Percentiles rank a stretch among this genome's conserved stretches.
These are phyloP conservation scores for Stentor coeruleus DNA, from an alignment of 73 alveolate genomes.

Conservation along the genomic window DNA sequence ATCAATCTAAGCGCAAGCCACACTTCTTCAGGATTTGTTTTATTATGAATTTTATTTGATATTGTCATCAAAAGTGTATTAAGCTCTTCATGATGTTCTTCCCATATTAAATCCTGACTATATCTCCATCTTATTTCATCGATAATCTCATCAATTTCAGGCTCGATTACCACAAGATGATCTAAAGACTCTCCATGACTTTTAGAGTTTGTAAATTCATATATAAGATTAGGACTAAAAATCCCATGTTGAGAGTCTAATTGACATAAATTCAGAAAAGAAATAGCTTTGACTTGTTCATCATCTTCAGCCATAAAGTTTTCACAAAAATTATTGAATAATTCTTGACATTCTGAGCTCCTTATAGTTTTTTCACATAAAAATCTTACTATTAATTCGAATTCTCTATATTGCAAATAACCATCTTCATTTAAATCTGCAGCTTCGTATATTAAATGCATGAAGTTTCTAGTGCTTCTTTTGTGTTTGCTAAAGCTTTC, in stretches of 20 bases:
- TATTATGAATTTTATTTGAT: not conserved
- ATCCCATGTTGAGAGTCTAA: not conserved
- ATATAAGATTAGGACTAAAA: not conserved
- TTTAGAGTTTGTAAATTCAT: not conserved
- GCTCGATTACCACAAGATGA: not conserved
- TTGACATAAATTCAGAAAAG: not conserved
- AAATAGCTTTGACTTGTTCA: slow-evolving; percentile 27
- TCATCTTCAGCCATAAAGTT: not conserved
- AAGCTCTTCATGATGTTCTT: slow-evolving; percentile 19
- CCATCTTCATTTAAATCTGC: slow-evolving; percentile 20
- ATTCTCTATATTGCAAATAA: not conserved
- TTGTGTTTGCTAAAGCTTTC: not conserved
- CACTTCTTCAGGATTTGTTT: slow-evolving; percentile 2
- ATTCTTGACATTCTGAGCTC: not conserved
- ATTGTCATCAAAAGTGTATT: not conserved
- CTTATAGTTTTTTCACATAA: not conserved
- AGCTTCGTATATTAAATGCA: slow-evolving; percentile 9
- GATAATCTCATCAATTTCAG: not conserved
- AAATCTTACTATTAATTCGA: not conserved
- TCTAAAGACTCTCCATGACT: not conserved
- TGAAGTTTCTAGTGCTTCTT: not conserved
- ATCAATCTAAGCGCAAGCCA: not conserved
- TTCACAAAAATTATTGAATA: not conserved
- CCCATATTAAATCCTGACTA: not conserved
- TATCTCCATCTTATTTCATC: slow-evolving; percentile 3